Conservation (phyloP, 2,329 filamentous ascomycete species). For the Penicillium digitatum region DNA sequence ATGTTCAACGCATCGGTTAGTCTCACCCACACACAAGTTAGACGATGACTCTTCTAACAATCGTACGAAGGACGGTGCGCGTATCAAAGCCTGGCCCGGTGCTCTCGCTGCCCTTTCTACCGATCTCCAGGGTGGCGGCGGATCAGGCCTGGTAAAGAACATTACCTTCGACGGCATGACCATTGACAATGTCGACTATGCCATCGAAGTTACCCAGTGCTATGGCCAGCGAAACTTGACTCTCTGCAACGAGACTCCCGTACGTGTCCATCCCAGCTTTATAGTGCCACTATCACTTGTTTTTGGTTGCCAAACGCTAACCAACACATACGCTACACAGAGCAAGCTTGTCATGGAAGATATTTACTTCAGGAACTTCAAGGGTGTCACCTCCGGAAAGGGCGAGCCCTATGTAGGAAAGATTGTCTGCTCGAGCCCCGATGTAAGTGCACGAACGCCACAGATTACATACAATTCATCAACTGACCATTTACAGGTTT, state of each 20-base stretch:
- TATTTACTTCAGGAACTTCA: slow-evolving; percentile 55
- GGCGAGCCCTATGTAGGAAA: slow-evolving; percentile 46
- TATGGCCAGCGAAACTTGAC: slow-evolving; percentile 61
- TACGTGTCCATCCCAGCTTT: slow-evolving; percentile 22
- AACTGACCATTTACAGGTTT: slow-evolving; percentile 24
- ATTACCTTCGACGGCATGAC: slow-evolving; percentile 63
- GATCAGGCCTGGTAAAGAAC: slow-evolving; percentile 59
- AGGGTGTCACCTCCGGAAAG: slow-evolving; percentile 50
- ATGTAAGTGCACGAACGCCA: slow-evolving; percentile 39
- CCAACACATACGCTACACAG: slow-evolving; percentile 12
- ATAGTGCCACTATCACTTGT: background rate
- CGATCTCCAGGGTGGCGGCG: slow-evolving; percentile 64
- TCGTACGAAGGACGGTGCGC: slow-evolving; percentile 54
- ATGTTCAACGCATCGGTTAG: slow-evolving; percentile 53
- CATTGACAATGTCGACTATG: slow-evolving; percentile 61
- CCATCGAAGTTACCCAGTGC: slow-evolving; percentile 63
- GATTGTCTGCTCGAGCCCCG: slow-evolving; percentile 48
- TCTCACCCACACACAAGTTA: slow-evolving; percentile 29
- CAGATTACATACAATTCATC: background rate
- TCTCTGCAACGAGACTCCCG: slow-evolving; percentile 57
- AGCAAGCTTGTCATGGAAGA: slow-evolving; percentile 53
- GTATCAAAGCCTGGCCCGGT: slow-evolving; percentile 72
- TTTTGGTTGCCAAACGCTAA: background rate
- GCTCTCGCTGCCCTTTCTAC: slow-evolving; percentile 52
- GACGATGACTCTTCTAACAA: slow-evolving; percentile 38